Conservation (phyloP, 352 stramenopile genomes). For the Phytophthora pluvialis region DNA sequence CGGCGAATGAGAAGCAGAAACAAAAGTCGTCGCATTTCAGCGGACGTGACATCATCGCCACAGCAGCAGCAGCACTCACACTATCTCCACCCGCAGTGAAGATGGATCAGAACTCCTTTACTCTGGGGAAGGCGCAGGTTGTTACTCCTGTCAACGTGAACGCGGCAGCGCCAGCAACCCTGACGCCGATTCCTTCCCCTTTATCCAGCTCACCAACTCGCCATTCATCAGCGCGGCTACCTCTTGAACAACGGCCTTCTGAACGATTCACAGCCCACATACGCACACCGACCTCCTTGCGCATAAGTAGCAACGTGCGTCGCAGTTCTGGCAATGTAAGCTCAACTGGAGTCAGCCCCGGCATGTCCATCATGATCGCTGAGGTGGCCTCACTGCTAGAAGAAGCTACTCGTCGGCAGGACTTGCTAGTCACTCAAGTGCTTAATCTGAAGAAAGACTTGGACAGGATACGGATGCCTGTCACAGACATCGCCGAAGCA, state of each 20-base stretch:
- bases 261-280: slow-evolving; percentile 30
- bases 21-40: slow-evolving; percentile 25
- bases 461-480: slow-evolving; percentile 21
- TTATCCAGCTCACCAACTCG: slow-evolving; percentile 14
- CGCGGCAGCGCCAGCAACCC: neutral
- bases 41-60: slow-evolving; percentile 16
- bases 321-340: slow-evolving; percentile 28
- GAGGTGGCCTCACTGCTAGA: slow-evolving; percentile 51
- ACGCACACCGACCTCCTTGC: slow-evolving; percentile 42
- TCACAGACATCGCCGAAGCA: neutral
- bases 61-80: slow-evolving; percentile 18
- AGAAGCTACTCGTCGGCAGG: slow-evolving; percentile 53
- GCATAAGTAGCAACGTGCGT: slow-evolving; percentile 43
- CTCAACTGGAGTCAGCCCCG: slow-evolving; percentile 31
- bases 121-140: neutral
- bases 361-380: slow-evolving; percentile 51
- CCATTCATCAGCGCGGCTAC: slow-evolving; percentile 25
- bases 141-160: slow-evolving; percentile 3
- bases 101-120: slow-evolving; percentile 3
- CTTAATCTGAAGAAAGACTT: slow-evolving; percentile 45
- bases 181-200: neutral
- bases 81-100: slow-evolving; percentile 18
- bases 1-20: slow-evolving; percentile 27
- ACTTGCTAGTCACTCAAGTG: slow-evolving; percentile 50
- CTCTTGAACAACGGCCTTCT: slow-evolving; percentile 31